Percentiles rank a stretch among this genome's conserved stretches.
Evolutionary conservation across 768 basidiomycete genomes (phyloP).

Genomic region (Pisolithus orientalis): DNA sequence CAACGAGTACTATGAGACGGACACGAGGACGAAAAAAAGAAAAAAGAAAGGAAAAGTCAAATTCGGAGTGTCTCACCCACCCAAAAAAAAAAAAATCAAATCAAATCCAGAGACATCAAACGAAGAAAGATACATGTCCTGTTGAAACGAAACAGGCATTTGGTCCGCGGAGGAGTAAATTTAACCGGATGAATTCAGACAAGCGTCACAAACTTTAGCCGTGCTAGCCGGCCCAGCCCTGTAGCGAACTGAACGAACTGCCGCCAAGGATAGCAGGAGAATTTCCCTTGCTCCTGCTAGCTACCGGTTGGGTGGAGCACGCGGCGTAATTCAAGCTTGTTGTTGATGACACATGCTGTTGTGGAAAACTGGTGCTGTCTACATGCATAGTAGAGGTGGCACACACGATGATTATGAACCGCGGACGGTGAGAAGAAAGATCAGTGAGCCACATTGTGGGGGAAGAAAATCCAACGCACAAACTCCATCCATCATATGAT

Average conservation of each 20-base stretch:
- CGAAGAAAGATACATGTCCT: background rate
- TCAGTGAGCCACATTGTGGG: background rate
- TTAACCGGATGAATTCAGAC: background rate
- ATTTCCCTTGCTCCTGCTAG: conserved; percentile 4
- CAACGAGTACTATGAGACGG: no score
- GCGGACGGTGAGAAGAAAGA: background rate
- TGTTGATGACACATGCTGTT: background rate
- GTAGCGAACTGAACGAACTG: conserved; percentile 21
- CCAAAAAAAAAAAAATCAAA: background rate
- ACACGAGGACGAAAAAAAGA: no score
- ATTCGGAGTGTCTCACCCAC: conserved; percentile 12
- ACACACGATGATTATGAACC: background rate
- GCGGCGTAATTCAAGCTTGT: conserved; percentile 1
- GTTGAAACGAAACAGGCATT: background rate
- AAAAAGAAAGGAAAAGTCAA: background rate
- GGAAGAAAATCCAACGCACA: conserved; percentile 20
- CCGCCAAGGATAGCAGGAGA: conserved; percentile 12
- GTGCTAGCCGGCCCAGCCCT: conserved; percentile 22
- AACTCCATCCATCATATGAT: conserved; percentile 19
- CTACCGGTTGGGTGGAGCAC: conserved; percentile 3
- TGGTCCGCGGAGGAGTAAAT: background rate
- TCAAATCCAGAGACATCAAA: no score
- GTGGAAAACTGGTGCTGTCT: conserved; percentile 3
- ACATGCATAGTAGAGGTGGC: conserved; percentile 1
- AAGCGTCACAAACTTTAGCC: conserved; percentile 3